Percentiles rank a stretch among this genome's conserved stretches.
These are phyloP conservation scores for Malassezia arunalokei DNA, from an alignment of 1,284 basidiomycete species.

Conservation along the genomic window DNA sequence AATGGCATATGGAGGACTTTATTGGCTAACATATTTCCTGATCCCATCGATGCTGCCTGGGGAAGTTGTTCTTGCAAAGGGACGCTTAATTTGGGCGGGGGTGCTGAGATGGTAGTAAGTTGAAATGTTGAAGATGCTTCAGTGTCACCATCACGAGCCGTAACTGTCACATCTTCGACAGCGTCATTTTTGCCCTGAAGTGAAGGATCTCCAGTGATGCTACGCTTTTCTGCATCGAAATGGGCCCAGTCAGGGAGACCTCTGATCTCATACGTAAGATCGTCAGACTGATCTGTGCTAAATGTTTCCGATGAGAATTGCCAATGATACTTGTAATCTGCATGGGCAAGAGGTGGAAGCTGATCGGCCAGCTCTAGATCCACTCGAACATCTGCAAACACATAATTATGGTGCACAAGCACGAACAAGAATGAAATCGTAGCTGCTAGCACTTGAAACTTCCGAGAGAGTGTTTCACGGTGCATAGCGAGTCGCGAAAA, in stretches of 20 bases:
- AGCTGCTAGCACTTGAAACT: no score
- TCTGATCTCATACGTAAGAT: neutral
- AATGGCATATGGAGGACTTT: constrained; percentile 59
- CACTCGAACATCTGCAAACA: constrained; percentile 8
- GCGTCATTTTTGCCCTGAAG: neutral
- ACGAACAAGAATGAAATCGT: no score
- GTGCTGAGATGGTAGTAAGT: constrained; percentile 25
- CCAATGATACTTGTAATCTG: constrained; percentile 13
- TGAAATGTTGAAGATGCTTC: constrained; percentile 15
- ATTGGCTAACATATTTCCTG: constrained; percentile 27
- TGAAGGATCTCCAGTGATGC: constrained; percentile 8
- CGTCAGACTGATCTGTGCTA: neutral
- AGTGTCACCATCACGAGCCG: constrained; percentile 2
- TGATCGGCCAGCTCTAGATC: constrained; percentile 9
- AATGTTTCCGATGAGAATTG: constrained; percentile 11
- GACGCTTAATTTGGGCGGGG: constrained; percentile 27
- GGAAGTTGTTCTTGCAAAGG: constrained; percentile 36
- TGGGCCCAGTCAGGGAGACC: constrained; percentile 15
- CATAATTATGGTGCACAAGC: neutral
- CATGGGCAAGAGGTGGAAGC: constrained; percentile 14
- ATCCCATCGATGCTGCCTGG: constrained; percentile 25
- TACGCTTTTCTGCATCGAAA: neutral
- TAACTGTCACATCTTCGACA: constrained; percentile 1
- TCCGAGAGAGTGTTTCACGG: no score
- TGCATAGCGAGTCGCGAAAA: no score